Conservation (phyloP, 1,284 basidiomycete genomes). For the Boletellus deceptivus region DNA sequence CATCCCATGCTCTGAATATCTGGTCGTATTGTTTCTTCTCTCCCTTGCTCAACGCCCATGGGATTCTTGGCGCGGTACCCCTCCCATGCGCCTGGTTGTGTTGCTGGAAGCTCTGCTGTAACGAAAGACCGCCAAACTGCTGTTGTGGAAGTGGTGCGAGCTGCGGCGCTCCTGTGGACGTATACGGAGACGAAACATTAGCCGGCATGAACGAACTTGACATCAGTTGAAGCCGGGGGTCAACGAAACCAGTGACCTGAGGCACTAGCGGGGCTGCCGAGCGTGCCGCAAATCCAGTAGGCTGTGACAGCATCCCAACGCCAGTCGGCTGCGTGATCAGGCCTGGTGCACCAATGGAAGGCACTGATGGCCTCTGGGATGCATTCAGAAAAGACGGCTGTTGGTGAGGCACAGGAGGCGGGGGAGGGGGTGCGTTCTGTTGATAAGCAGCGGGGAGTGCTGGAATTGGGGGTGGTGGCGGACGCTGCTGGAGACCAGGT, state of each 20-base stretch:
- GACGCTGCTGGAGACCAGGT: slow-evolving; percentile 47
- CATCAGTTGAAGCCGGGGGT: slow-evolving; percentile 84
- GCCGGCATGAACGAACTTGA: slow-evolving; percentile 84
- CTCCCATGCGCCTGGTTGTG: slow-evolving; percentile 76
- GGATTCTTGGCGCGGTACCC: slow-evolving; percentile 66
- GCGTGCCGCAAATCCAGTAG: slow-evolving; percentile 48
- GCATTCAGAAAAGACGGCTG: slow-evolving; percentile 52
- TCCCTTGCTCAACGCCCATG: slow-evolving; percentile 86
- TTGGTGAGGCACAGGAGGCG: slow-evolving; percentile 38
- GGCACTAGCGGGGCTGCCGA: slow-evolving; percentile 56
- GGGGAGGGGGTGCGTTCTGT: slow-evolving; percentile 44
- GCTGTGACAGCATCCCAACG: slow-evolving; percentile 20
- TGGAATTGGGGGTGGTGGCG: slow-evolving; percentile 50
- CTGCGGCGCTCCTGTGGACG: slow-evolving; percentile 61
- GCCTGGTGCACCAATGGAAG: slow-evolving; percentile 9
- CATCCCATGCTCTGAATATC: slow-evolving; percentile 97
- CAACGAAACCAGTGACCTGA: slow-evolving; percentile 81
- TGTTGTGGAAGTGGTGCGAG: slow-evolving; percentile 60
- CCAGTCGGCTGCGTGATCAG: slow-evolving; percentile 19
- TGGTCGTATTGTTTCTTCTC: slow-evolving; percentile 98
- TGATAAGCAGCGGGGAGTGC: slow-evolving; percentile 70
- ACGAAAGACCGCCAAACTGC: slow-evolving; percentile 47
- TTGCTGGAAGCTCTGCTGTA: slow-evolving; percentile 80
- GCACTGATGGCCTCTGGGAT: slow-evolving; percentile 22
- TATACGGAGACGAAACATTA: slow-evolving; percentile 61